Percentiles rank a stretch among this genome's conserved stretches.
These are phyloP conservation scores for Lyophyllum atratum DNA, from an alignment of 768 basidiomycete species.

Conservation along the genomic window DNA sequence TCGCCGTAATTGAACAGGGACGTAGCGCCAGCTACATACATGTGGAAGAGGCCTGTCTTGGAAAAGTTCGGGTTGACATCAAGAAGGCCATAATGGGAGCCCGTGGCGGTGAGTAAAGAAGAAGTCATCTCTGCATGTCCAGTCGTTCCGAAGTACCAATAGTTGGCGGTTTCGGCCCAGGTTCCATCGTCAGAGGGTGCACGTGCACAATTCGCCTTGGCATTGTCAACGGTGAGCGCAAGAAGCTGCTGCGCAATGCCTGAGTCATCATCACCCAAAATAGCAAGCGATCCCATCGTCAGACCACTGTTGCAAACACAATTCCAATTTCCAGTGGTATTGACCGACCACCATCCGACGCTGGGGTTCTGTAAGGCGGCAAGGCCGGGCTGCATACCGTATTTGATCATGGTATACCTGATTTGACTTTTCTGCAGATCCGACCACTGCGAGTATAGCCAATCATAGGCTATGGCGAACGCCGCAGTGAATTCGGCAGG, in stretches of 20 bases:
- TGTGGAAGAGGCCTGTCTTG: slow-evolving; percentile 84
- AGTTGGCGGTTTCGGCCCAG: slow-evolving; percentile 93
- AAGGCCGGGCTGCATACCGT: slow-evolving; percentile 74
- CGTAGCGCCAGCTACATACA: slow-evolving; percentile 84
- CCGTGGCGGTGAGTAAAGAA: slow-evolving; percentile 82
- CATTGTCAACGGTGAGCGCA: slow-evolving; percentile 68
- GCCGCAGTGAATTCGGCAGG: slow-evolving; percentile 87
- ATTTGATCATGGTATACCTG: slow-evolving; percentile 68
- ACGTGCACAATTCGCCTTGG: slow-evolving; percentile 71
- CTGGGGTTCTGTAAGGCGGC: slow-evolving; percentile 45
- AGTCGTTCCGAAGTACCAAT: slow-evolving; percentile 94
- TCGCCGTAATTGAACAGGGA: slow-evolving; percentile 84
- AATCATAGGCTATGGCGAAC: slow-evolving; percentile 94
- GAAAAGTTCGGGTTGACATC: slow-evolving; percentile 68
- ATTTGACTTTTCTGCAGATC: slow-evolving; percentile 71
- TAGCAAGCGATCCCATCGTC: slow-evolving; percentile 87
- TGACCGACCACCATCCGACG: slow-evolving; percentile 80
- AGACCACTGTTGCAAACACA: slow-evolving; percentile 94
- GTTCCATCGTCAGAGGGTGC: slow-evolving; percentile 74
- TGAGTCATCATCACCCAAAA: slow-evolving; percentile 80
- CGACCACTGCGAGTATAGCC: slow-evolving; percentile 60
- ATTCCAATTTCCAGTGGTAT: slow-evolving; percentile 93
- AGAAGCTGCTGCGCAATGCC: slow-evolving; percentile 72
- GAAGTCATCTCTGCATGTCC: slow-evolving; percentile 89
- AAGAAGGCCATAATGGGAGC: slow-evolving; percentile 77